phyloP scores from a whole-genome alignment of 2,329 filamentous ascomycete genomes.

The Colletotrichum echinochloae region DNA sequence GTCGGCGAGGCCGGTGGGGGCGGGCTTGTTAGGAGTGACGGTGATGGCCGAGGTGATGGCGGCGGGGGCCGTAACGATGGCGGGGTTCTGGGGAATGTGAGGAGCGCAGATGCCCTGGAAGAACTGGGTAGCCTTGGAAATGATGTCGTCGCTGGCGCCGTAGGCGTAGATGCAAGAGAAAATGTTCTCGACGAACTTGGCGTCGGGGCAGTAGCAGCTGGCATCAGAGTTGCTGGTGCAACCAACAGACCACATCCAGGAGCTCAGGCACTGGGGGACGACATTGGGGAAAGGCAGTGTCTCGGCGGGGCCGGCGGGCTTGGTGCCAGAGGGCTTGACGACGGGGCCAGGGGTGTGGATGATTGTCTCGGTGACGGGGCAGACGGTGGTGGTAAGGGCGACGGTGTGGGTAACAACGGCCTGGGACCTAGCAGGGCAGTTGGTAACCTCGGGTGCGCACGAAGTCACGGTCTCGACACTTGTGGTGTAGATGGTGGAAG shows the following conservation, averaged over 20 bases:
- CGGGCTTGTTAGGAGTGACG: constrained; percentile 61
- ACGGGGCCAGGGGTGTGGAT: constrained; percentile 52
- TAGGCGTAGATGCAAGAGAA: constrained; percentile 85
- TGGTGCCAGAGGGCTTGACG: constrained; percentile 48
- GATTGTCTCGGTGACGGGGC: constrained; percentile 69
- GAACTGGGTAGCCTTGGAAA: constrained; percentile 80
- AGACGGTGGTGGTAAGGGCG: constrained; percentile 69
- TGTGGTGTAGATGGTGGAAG: constrained; percentile 65
- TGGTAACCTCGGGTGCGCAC: constrained; percentile 58
- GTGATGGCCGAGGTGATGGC: constrained; percentile 71
- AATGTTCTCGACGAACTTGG: constrained; percentile 81
- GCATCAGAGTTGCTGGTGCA: constrained; percentile 88
- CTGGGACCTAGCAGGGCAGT: constrained; percentile 62
- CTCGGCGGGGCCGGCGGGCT: constrained; percentile 52
- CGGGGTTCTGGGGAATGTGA: constrained; percentile 82
- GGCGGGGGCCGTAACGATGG: constrained; percentile 81
- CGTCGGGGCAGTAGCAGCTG: constrained; percentile 87
- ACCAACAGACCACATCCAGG: constrained; percentile 77
- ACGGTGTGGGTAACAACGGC: constrained; percentile 64
- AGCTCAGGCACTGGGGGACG: constrained; percentile 91
- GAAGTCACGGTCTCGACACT: constrained; percentile 62
- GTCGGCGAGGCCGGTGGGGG: constrained; percentile 57
- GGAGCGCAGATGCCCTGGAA: constrained; percentile 91
- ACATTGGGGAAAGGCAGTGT: constrained; percentile 73
- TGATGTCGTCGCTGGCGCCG: constrained; percentile 73